A percentile compares a stretch with the other conserved stretches of the same genome.
phyloP scores from a whole-genome alignment of 805 yeast species.

The Yamadazyma takamatsuzukensis region DNA sequence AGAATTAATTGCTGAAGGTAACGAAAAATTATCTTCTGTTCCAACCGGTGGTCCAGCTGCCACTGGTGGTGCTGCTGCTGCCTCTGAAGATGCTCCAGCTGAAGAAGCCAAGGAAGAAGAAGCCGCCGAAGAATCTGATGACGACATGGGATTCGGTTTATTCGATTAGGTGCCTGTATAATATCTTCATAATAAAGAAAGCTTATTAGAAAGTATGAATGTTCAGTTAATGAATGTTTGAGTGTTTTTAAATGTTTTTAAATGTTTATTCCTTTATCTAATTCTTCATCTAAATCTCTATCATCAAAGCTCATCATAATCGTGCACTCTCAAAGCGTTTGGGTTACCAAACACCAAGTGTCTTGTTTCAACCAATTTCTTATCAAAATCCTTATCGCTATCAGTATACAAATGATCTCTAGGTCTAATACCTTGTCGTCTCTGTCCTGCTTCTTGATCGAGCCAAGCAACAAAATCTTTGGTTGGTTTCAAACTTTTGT shows the following conservation, averaged over 20 bases:
- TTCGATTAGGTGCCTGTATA: constrained; percentile 27
- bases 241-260: neutral
- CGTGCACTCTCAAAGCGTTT: constrained; percentile 59
- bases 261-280: neutral
- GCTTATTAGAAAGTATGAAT: constrained; percentile 1
- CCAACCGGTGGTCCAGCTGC: constrained; percentile 47
- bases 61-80: constrained; percentile 32
- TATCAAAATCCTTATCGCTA: constrained; percentile 36
- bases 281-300: neutral
- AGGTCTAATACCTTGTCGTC: constrained; percentile 18
- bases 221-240: constrained; percentile 1
- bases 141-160: constrained; percentile 45
- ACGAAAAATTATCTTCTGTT: constrained; percentile 90
- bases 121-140: constrained; percentile 35
- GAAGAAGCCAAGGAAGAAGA: constrained; percentile 42
- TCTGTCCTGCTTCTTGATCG: constrained; percentile 33
- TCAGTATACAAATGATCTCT: constrained; percentile 28
- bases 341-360: constrained; percentile 79
- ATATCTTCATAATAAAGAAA: constrained; percentile 8
- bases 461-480: constrained; percentile 64
- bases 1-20: constrained; percentile 75
- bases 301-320: constrained; percentile 5
- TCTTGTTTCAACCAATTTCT: constrained; percentile 39
- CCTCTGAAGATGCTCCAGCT: constrained; percentile 30
- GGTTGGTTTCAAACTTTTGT: constrained; percentile 22